phyloP scores from a whole-genome alignment of 495 filamentous ascomycete genomes.

The Daldinia loculata region DNA sequence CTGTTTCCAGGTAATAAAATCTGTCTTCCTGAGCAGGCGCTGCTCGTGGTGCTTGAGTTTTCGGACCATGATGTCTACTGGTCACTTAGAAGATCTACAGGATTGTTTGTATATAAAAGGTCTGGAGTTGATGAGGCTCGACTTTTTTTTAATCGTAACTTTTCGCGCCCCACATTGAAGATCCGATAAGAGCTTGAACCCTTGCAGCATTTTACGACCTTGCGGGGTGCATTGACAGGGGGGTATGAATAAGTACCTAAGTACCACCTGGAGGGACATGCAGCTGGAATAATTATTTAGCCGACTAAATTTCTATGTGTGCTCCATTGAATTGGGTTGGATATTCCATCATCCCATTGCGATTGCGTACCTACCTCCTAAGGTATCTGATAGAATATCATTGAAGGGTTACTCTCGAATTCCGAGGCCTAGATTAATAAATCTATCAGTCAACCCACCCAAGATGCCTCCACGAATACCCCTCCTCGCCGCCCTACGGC shows the following conservation, averaged over 20 bases:
- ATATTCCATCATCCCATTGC: neutral
- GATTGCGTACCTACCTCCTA: neutral
- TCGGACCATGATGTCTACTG: conserved; percentile 71
- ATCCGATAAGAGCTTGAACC: conserved; percentile 34
- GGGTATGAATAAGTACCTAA: neutral
- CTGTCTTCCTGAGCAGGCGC: conserved; percentile 82
- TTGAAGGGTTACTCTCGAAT: conserved; percentile 4
- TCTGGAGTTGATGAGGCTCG: conserved; percentile 20
- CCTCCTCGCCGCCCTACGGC: conserved; percentile 33
- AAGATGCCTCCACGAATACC: conserved; percentile 47
- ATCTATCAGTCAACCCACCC: conserved; percentile 13
- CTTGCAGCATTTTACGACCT: conserved; percentile 8
- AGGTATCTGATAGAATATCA: neutral
- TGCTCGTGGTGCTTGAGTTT: conserved; percentile 94
- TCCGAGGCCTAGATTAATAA: neutral
- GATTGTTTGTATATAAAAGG: conserved; percentile 8
- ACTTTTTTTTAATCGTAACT: conserved; percentile 34
- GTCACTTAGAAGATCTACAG: neutral
- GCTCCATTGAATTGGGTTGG: neutral
- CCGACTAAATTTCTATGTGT: conserved; percentile 28
- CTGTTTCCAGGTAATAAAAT: conserved; percentile 92
- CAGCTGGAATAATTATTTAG: conserved; percentile 31
- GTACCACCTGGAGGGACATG: conserved; percentile 1
- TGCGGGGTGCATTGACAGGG: conserved; percentile 25
- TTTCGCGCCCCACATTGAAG: conserved; percentile 17